phyloP scores from a whole-genome alignment of 352 stramenopile species.

The Vaucheria bursata region DNA sequence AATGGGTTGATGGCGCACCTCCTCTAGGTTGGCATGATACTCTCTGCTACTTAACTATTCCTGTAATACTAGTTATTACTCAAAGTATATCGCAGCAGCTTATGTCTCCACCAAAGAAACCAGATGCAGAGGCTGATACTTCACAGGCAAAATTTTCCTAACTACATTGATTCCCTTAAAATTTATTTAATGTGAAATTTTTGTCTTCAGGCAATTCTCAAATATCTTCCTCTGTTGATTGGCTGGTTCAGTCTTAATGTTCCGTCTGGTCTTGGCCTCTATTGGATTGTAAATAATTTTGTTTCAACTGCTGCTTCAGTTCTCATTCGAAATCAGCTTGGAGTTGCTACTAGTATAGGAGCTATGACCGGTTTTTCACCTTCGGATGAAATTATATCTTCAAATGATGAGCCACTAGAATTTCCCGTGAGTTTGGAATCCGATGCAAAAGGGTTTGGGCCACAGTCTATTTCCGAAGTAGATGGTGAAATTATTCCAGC shows the following conservation, averaged over 20 bases:
- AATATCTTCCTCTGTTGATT: conserved; percentile 70
- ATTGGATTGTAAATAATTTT: conserved; percentile 77
- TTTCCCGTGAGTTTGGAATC: no score
- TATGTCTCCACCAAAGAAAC: conserved; percentile 57
- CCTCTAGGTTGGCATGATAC: conserved; percentile 70
- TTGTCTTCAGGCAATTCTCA: conserved; percentile 60
- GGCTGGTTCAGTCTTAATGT: conserved; percentile 73
- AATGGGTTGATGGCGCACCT: conserved; percentile 53
- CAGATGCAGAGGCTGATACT: conserved; percentile 41
- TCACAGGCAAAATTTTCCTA: neutral
- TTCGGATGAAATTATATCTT: no score
- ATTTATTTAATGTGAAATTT: conserved; percentile 4
- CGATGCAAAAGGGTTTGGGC: no score
- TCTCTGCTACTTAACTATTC: conserved; percentile 64
- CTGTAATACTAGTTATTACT: conserved; percentile 65
- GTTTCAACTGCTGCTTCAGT: conserved; percentile 51
- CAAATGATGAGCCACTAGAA: no score
- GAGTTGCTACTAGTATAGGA: neutral
- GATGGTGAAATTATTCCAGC: no score
- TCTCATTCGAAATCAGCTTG: conserved; percentile 28
- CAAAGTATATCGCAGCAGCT: conserved; percentile 67
- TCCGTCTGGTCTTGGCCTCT: conserved; percentile 66
- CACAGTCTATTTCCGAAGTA: no score
- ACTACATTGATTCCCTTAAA: neutral
- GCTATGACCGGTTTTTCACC: neutral